phyloP scores from a whole-genome alignment of 1,284 basidiomycete species.

The Moniliella sp. region DNA sequence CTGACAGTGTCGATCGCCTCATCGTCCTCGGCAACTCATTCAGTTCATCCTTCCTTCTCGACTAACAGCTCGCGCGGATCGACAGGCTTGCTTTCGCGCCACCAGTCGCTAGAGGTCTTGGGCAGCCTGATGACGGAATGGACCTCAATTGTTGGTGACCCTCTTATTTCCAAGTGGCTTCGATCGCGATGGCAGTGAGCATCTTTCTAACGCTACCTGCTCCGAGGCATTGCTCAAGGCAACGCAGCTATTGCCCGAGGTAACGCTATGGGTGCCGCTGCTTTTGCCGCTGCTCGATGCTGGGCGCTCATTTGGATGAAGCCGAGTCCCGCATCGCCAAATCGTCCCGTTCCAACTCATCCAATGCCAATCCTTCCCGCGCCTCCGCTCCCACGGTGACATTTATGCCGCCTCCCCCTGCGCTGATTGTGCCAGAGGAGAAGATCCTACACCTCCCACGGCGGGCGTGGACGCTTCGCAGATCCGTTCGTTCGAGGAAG shows the following conservation, averaged over 20 bases:
- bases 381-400: too few species aligned
- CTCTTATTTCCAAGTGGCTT: conserved; percentile 92
- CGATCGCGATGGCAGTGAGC: conserved; percentile 56
- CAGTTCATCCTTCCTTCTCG: too few species aligned
- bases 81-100: too few species aligned
- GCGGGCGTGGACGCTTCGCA: too few species aligned
- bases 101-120: conserved; percentile 41
- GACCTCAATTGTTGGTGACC: conserved; percentile 79
- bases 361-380: too few species aligned
- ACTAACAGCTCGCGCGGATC: too few species aligned
- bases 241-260: conserved; percentile 24
- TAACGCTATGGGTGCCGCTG: conserved; percentile 28
- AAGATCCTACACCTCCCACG: conserved; percentile 8
- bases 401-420: too few species aligned
- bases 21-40: too few species aligned
- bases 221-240: conserved; percentile 47
- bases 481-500: conserved; percentile 46
- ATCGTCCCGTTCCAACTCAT: too few species aligned
- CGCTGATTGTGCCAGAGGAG: too few species aligned
- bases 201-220: conserved; percentile 76
- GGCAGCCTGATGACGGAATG: conserved; percentile 80
- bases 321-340: conserved; percentile 2
- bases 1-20: too few species aligned
- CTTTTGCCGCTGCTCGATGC: conserved; percentile 31
- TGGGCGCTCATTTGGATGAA: conserved; percentile 20